Evolutionary conservation across 495 filamentous ascomycete genomes (phyloP).

Genomic region (Tuber magnatum): DNA sequence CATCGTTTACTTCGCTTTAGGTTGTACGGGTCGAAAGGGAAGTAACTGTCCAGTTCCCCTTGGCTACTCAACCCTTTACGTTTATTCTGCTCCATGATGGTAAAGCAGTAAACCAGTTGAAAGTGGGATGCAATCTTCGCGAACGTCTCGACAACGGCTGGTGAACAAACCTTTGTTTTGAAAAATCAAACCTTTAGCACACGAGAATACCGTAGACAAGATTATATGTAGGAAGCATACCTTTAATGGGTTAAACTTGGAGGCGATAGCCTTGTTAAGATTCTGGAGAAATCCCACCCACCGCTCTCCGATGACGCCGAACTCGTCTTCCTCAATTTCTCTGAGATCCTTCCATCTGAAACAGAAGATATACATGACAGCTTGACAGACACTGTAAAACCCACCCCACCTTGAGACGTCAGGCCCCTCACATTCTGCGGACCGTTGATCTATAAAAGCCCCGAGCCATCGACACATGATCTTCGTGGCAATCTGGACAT

Average conservation of each 20-base stretch:
- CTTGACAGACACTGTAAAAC: slow-evolving; percentile 86
- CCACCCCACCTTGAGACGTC: slow-evolving; percentile 73
- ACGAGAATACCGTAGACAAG: slow-evolving; percentile 63
- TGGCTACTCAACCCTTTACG: slow-evolving; percentile 47
- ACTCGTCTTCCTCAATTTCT: slow-evolving; percentile 41
- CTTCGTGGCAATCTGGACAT: slow-evolving; percentile 69
- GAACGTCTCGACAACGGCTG: slow-evolving; percentile 81
- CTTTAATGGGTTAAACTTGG: slow-evolving; percentile 86
- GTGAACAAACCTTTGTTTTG: slow-evolving; percentile 60
- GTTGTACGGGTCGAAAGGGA: slow-evolving; percentile 94
- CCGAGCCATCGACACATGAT: slow-evolving; percentile 67
- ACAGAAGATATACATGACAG: slow-evolving; percentile 90
- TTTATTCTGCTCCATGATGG: slow-evolving; percentile 86
- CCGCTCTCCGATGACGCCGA: slow-evolving; percentile 46
- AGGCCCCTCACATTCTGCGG: slow-evolving; percentile 65
- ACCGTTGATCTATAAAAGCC: slow-evolving; percentile 55
- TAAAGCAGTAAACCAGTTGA: slow-evolving; percentile 76
- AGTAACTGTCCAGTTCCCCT: slow-evolving; percentile 68
- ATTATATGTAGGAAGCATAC: slow-evolving; percentile 60
- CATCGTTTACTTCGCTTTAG: slow-evolving; percentile 76
- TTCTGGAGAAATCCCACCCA: slow-evolving; percentile 68
- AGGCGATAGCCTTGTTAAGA: slow-evolving; percentile 67
- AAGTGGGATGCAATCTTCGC: slow-evolving; percentile 77
- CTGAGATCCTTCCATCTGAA: slow-evolving; percentile 93
- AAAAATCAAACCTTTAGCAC: slow-evolving; percentile 59